Percentiles rank a stretch among this genome's conserved stretches.
These are phyloP conservation scores for Cladosporium sp. DNA, from an alignment of 2,329 filamentous ascomycete species.

Conservation along the genomic window DNA sequence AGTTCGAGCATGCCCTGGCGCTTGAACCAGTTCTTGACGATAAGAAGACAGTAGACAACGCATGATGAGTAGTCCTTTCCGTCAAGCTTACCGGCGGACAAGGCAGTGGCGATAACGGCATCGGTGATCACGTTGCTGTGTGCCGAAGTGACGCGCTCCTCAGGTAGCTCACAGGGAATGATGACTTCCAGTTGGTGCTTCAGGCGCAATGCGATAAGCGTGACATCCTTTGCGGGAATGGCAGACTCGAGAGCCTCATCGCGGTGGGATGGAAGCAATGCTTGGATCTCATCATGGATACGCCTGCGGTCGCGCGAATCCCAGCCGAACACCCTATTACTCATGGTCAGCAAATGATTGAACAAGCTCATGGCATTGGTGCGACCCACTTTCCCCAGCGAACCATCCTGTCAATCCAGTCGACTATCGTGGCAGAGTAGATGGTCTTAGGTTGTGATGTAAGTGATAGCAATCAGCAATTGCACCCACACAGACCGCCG, in stretches of 20 bases:
- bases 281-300: slow-evolving; percentile 40
- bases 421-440: neutral
- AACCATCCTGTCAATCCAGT: slow-evolving; percentile 16
- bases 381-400: slow-evolving; percentile 18
- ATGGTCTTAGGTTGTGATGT: neutral
- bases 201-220: slow-evolving; percentile 81
- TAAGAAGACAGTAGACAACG: slow-evolving; percentile 77
- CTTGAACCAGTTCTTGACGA: slow-evolving; percentile 72
- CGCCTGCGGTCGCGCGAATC: slow-evolving; percentile 36
- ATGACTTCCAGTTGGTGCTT: slow-evolving; percentile 88
- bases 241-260: slow-evolving; percentile 59
- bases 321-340: slow-evolving; percentile 18
- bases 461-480: neutral
- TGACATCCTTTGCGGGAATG: slow-evolving; percentile 74
- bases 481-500: neutral
- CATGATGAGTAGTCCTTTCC: slow-evolving; percentile 63
- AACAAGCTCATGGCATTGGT: neutral
- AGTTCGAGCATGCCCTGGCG: slow-evolving; percentile 75
- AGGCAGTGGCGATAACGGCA: slow-evolving; percentile 74
- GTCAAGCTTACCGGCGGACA: slow-evolving; percentile 61
- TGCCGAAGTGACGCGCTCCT: slow-evolving; percentile 66
- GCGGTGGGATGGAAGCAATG: slow-evolving; percentile 59
- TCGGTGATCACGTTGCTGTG: slow-evolving; percentile 82
- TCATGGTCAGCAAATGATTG: neutral
- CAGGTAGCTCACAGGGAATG: slow-evolving; percentile 84